These are phyloP conservation scores for Purshia tridentata DNA, from an alignment of 306 rosid genomes.

Conservation along the genomic window DNA sequence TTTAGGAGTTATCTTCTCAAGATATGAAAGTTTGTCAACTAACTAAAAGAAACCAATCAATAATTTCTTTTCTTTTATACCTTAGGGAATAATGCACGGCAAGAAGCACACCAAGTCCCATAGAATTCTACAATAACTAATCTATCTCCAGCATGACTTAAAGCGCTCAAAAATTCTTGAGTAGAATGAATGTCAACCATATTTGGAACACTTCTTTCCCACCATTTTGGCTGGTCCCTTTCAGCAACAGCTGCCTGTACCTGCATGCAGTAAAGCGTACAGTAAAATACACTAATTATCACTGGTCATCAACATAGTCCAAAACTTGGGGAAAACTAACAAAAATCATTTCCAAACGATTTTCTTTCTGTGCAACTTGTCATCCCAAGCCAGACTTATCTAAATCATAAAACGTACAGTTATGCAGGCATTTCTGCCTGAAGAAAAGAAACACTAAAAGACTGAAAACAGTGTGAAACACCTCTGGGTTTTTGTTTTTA, in stretches of 20 bases:
- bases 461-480: too few species aligned
- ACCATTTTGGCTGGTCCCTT: slow-evolving; percentile 95
- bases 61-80: slow-evolving; percentile 25
- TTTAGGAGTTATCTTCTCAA: not conserved
- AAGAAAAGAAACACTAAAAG: too few species aligned
- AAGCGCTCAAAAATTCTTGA: slow-evolving; percentile 76
- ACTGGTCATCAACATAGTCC: not conserved
- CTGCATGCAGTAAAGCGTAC: slow-evolving; percentile 49
- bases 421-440: too few species aligned
- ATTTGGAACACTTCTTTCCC: slow-evolving; percentile 94
- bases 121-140: slow-evolving; percentile 94
- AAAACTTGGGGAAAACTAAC: not conserved
- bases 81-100: slow-evolving; percentile 97
- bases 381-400: not conserved
- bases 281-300: slow-evolving; percentile 22
- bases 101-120: slow-evolving; percentile 99
- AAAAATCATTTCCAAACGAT: not conserved
- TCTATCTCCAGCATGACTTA: slow-evolving; percentile 86
- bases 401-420: not conserved
- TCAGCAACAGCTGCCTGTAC: slow-evolving; percentile 72
- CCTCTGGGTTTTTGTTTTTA: too few species aligned
- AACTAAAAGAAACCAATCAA: not conserved
- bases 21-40: not conserved
- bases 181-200: slow-evolving; percentile 96
- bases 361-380: not conserved